Evolutionary conservation across 2,329 filamentous ascomycete genomes (phyloP).

Genomic region (Aspergillus jensenii): DNA sequence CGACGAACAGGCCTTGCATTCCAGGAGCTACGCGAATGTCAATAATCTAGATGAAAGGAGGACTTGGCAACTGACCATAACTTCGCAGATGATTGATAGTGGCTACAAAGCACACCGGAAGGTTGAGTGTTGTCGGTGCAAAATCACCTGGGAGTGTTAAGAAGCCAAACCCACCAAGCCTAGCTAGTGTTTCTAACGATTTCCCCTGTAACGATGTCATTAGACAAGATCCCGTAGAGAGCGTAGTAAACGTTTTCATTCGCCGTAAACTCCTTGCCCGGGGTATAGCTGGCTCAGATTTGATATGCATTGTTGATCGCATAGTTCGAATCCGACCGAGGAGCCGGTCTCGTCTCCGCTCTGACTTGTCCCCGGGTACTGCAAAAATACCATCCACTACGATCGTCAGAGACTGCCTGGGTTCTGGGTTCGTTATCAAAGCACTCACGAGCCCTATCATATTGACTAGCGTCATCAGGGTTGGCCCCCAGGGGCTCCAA

Average conservation of each 20-base stretch:
- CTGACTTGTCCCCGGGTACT: background rate
- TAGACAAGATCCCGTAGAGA: conserved; percentile 25
- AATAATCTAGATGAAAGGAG: conserved; percentile 8
- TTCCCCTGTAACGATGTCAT: conserved; percentile 38
- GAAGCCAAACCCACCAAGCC: conserved; percentile 44
- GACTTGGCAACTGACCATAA: conserved; percentile 31
- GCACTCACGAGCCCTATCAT: conserved; percentile 3
- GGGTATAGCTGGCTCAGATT: conserved; percentile 13
- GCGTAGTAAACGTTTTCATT: conserved; percentile 40
- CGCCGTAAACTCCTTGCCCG: conserved; percentile 31
- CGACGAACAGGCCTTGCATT: conserved; percentile 34
- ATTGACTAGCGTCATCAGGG: background rate
- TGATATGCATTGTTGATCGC: conserved; percentile 33
- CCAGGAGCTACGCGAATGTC: conserved; percentile 26
- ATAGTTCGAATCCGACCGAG: conserved; percentile 35
- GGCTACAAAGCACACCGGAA: conserved; percentile 47
- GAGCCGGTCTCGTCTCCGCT: conserved; percentile 21
- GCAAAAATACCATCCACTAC: background rate
- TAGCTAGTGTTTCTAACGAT: conserved; percentile 41
- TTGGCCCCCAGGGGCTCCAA: conserved; percentile 21
- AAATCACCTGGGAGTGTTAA: conserved; percentile 38
- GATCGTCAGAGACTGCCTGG: background rate
- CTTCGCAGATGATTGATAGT: conserved; percentile 37
- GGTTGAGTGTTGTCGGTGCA: conserved; percentile 36
- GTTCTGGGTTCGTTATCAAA: background rate